Conservation (phyloP, 495 filamentous ascomycete genomes). For the Neurospora hispaniola region DNA sequence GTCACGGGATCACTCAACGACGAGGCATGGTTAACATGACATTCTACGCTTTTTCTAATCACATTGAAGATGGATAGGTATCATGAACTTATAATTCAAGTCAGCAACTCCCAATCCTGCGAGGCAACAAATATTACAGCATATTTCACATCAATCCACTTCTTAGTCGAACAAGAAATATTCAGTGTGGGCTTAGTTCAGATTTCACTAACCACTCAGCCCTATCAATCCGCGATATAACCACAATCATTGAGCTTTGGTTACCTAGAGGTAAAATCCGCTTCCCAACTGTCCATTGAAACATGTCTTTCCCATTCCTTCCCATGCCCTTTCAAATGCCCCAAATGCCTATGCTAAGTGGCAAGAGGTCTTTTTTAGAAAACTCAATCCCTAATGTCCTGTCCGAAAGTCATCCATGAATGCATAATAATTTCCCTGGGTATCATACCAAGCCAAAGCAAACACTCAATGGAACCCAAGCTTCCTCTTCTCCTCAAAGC, state of each 20-base stretch:
- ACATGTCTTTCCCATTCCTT: neutral
- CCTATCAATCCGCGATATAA: neutral
- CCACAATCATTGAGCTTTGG: neutral
- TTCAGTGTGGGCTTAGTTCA: no score
- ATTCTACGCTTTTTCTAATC: no score
- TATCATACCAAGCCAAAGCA: neutral
- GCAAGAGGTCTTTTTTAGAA: neutral
- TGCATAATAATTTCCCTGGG: neutral
- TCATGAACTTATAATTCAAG: no score
- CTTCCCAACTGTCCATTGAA: neutral
- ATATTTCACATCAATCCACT: neutral
- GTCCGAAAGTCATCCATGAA: neutral
- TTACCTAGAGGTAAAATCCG: neutral
- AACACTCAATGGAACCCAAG: neutral
- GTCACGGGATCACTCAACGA: neutral
- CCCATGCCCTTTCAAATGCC: neutral
- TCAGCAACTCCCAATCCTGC: no score
- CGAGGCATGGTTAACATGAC: no score
- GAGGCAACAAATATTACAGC: no score
- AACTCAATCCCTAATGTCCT: neutral
- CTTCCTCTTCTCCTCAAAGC: neutral
- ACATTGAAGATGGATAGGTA: no score
- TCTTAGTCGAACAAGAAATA: no score
- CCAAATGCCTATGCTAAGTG: neutral
- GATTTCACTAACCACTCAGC: neutral